phyloP scores from a whole-genome alignment of 345 rosid genomes.

The Corymbia maculata region DNA sequence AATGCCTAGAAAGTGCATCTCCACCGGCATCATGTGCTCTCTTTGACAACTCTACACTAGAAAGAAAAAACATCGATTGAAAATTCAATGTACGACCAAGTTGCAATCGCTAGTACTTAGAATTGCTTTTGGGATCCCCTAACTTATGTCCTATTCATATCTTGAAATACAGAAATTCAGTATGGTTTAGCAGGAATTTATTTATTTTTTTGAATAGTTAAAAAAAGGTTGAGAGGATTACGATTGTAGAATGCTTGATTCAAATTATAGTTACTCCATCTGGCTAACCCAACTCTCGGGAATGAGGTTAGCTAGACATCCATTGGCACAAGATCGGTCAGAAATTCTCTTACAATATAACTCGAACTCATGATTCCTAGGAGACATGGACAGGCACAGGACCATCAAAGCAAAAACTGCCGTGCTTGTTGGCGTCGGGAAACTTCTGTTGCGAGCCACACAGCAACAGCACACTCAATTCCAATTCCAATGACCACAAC shows the following conservation, averaged over 20 bases:
- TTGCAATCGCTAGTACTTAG: background rate
- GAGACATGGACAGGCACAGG: fast-evolving
- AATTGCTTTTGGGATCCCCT: background rate
- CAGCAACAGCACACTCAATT: background rate
- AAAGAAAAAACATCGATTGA: background rate
- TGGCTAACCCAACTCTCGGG: fast-evolving
- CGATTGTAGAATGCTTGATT: fast-evolving
- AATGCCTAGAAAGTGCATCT: background rate
- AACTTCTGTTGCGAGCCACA: background rate
- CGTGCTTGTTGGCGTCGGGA: background rate
- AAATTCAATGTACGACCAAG: background rate
- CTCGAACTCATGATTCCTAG: background rate
- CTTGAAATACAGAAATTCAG: background rate
- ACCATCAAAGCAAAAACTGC: background rate
- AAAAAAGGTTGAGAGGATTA: background rate
- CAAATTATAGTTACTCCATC: background rate
- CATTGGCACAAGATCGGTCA: fast-evolving
- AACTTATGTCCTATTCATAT: background rate
- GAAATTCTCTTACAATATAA: fast-evolving
- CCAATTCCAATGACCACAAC: fast-evolving
- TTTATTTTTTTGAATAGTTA: background rate
- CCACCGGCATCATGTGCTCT: background rate
- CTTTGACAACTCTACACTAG: background rate
- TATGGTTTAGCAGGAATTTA: fast-evolving
- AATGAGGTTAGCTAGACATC: background rate